Evolutionary conservation across 2,329 filamentous ascomycete genomes (phyloP).

Genomic region (Zymoseptoria pseudotritici): DNA sequence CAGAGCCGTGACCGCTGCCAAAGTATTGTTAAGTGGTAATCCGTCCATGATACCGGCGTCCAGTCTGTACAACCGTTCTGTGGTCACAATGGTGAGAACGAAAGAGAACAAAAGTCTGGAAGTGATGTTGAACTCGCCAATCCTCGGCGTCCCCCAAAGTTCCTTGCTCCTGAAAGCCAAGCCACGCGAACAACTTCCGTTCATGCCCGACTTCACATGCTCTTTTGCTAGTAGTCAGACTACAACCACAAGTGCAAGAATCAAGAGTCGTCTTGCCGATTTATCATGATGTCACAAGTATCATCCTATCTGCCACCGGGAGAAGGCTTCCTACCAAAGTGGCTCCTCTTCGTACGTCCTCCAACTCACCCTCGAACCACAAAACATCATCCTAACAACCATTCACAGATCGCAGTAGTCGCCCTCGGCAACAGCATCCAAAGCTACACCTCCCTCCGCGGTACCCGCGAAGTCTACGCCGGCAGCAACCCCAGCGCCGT

Average conservation of each 20-base stretch:
- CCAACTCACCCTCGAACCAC: constrained; percentile 5
- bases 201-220: not conserved
- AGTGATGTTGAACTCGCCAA: constrained; percentile 1
- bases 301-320: constrained; percentile 36
- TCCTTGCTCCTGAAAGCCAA: constrained; percentile 4
- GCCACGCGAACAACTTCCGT: not conserved
- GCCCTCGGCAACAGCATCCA: constrained; percentile 81
- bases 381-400: constrained; percentile 1
- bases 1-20: constrained; percentile 27
- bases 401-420: constrained; percentile 64
- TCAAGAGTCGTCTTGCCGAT: no score
- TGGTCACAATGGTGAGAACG: not conserved
- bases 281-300: constrained; percentile 16
- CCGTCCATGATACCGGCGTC: constrained; percentile 2
- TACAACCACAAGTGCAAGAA: not conserved
- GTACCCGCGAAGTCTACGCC: constrained; percentile 81
- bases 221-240: not conserved
- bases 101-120: not conserved
- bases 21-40: constrained; percentile 19
- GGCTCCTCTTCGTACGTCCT: constrained; percentile 54
- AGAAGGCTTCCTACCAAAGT: constrained; percentile 53
- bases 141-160: not conserved
- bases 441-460: constrained; percentile 70
- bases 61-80: constrained; percentile 1
- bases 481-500: constrained; percentile 51